A percentile compares a stretch with the other conserved stretches of the same genome.
These are phyloP conservation scores for Aechmea fasciata DNA, from an alignment of 176 grass and related monocot species.

Conservation along the genomic window DNA sequence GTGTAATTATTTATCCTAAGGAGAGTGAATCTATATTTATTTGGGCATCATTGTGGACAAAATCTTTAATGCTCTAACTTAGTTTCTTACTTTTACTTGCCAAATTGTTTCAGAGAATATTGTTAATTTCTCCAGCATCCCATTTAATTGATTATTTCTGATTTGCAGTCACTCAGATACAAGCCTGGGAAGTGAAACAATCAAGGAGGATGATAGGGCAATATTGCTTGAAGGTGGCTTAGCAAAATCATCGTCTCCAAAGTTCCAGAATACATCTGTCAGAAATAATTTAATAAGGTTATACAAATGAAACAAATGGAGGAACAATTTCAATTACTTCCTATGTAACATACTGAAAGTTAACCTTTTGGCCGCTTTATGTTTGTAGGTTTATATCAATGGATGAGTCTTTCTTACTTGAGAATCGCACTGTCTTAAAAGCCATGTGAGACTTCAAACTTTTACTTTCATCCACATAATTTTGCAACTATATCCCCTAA, in stretches of 20 bases:
- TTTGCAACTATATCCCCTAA: neutral
- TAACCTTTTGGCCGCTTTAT: conserved; percentile 18
- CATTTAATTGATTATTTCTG: conserved; percentile 6
- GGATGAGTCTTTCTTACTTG: conserved; percentile 69
- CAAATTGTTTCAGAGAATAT: no score
- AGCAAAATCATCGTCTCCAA: conserved; percentile 42
- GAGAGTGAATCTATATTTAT: no score
- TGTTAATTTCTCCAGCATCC: neutral
- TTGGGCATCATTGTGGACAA: no score
- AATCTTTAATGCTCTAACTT: no score
- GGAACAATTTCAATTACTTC: neutral
- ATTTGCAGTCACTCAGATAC: conserved; percentile 48
- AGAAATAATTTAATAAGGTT: conserved; percentile 59
- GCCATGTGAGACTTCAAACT: conserved; percentile 45
- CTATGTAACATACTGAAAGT: neutral
- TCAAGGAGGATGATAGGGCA: conserved; percentile 48
- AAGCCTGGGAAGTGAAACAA: conserved; percentile 33
- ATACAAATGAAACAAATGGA: conserved; percentile 12
- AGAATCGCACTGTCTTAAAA: conserved; percentile 52
- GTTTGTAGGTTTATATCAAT: conserved; percentile 56
- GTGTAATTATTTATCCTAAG: no score
- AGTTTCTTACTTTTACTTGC: no score
- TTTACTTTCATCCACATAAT: conserved; percentile 1
- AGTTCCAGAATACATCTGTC: conserved; percentile 30
- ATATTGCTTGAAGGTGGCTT: conserved; percentile 65